These are phyloP conservation scores for Withania somnifera DNA, from an alignment of 305 asterid species.

Conservation along the genomic window DNA sequence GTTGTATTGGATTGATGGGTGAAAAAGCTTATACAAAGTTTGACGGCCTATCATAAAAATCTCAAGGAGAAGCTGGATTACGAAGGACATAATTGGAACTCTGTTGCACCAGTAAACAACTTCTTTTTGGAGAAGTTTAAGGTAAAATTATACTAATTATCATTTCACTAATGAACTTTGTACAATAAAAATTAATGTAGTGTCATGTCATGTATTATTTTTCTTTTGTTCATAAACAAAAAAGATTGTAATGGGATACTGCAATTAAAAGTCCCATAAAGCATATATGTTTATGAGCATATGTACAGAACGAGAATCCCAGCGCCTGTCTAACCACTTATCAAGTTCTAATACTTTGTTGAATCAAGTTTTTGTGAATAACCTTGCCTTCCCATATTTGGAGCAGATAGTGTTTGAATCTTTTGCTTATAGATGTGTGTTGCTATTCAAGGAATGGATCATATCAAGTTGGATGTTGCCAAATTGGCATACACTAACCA, in stretches of 20 bases:
- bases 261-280: too few species aligned
- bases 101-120: too few species aligned
- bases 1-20: too few species aligned
- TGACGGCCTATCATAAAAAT: too few species aligned
- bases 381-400: neutral
- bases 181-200: neutral
- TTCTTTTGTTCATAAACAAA: neutral
- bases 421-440: conserved; percentile 2
- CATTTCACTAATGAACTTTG: neutral
- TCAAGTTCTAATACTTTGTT: conserved; percentile 92
- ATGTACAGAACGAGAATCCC: conserved; percentile 37
- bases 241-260: too few species aligned
- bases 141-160: neutral
- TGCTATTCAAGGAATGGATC: conserved; percentile 83
- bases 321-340: conserved; percentile 83
- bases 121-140: too few species aligned
- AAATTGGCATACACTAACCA: conserved; percentile 81
- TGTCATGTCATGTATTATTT: too few species aligned
- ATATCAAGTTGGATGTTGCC: conserved; percentile 98
- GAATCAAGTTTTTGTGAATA: conserved; percentile 63
- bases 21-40: too few species aligned
- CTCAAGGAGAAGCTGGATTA: too few species aligned
- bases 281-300: too few species aligned
- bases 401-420: neutral
- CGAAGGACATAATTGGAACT: too few species aligned